A percentile compares a stretch with the other conserved stretches of the same genome.
Evolutionary conservation across 108 stramenopile species (phyloP).

Genomic region (Licmophora abbreviata): DNA sequence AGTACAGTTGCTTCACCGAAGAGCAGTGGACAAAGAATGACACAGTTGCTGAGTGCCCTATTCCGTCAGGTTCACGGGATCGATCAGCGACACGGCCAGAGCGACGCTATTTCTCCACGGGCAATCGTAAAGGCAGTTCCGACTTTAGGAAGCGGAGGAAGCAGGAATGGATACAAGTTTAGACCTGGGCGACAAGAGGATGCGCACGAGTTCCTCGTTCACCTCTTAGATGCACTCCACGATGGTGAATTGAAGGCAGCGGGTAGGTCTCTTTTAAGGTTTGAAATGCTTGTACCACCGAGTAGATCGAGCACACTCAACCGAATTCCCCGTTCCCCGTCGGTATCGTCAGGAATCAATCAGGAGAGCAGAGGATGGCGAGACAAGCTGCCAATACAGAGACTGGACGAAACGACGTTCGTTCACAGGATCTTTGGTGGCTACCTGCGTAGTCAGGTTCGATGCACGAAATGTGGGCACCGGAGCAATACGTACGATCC

Average conservation of each 20-base stretch:
- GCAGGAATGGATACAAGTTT: constrained; percentile 69
- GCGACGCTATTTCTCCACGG: constrained; percentile 54
- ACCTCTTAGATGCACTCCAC: constrained; percentile 87
- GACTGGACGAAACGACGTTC: constrained; percentile 88
- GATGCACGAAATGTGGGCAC: constrained; percentile 78
- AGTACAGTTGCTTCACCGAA: too few species aligned
- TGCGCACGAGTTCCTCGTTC: constrained; percentile 95
- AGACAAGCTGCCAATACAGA: constrained; percentile 58
- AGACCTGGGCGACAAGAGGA: constrained; percentile 93
- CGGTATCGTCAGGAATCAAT: too few species aligned
- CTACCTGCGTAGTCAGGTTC: constrained; percentile 79
- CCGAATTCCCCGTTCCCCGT: neutral
- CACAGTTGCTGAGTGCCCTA: constrained; percentile 35
- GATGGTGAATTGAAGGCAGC: constrained; percentile 72
- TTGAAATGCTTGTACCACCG: neutral
- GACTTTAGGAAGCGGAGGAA: constrained; percentile 34
- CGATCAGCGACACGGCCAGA: constrained; percentile 10
- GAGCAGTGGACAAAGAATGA: constrained; percentile 52
- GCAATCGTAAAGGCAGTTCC: constrained; percentile 60
- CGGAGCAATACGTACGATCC: constrained; percentile 89
- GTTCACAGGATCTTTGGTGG: constrained; percentile 92
- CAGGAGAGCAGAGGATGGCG: constrained; percentile 71
- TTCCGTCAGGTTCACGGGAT: constrained; percentile 50
- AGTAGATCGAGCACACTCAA: constrained; percentile 1
- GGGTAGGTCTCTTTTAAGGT: too few species aligned